Evolutionary conservation across 2,329 filamentous ascomycete species (phyloP), one percentile per base, ranked within the genome.

Genomic region (Sporothrix luriei): DNA sequence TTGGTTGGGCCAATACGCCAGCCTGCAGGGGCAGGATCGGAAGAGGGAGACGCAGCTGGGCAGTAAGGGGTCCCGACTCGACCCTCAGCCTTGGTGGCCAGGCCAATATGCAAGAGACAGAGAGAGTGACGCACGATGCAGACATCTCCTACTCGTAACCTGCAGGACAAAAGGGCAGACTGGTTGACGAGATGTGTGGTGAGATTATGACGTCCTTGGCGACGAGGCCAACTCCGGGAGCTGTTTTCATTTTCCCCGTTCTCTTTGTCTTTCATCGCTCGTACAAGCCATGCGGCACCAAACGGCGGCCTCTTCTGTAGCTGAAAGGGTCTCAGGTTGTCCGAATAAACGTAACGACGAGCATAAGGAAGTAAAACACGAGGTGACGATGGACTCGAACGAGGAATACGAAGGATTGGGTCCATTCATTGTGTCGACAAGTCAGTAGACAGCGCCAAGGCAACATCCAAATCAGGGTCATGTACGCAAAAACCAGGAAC

Each of bases 331-430:
- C 4, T 6, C n/a, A 43, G 33, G 55, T 33, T 40, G 55, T 43
- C 33, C 33, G 43, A 14, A 59, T 14, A 48, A 48, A 48, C 19
- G 13, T 5, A 48, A 48, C 0, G 43, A 16, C 14, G 43, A 48
- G 33, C 5, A 48, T 14, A 16, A 14, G 1, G 40, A 46, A 46
- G 40, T 46, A 16, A 48, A 48, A 59, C 40, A 24, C 55, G 33
- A 43, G 33, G 55, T 33, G 55, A 43, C 33, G 21, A 14, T n/a
- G 19, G 11, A 19, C 16, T 33, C 7, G 13, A 59, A 59, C 54
- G 54, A 57, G 54, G 54, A 57, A 57, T 24, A 38, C 54, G 54
- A 38, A 57, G 54, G 54, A 57, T 38, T n/a, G 24, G 51, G 51
- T 13, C 24, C 52, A 9, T 40, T 19, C 33, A 0, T 40, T n/a